Base-by-base conservation (phyloP, 2,329 filamentous ascomycete species). In the Aspergillus ustus region DNA sequence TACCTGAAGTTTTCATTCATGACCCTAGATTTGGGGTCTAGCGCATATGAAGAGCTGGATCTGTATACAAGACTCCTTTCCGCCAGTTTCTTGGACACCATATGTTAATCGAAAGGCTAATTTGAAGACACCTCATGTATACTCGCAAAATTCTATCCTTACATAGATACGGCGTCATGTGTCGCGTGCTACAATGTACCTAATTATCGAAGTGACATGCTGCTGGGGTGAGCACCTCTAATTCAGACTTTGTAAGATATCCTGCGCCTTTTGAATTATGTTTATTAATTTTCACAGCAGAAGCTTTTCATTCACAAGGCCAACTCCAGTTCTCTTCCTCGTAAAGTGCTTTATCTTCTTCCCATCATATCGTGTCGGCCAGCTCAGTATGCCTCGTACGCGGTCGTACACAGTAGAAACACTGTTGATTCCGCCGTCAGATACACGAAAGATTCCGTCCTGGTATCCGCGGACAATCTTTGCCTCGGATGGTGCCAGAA, bases 321-420 rank as follows among this genome's bases (percentile, higher is more conserved):
- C 87, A 15, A 89, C 83, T 0, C 82, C 87, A 20, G 84, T 84
- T 4, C 87, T 85, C 85, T 65, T 81, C 75, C 37, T 80, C 71
- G 72, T 84, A 83, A 29, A 79, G 62, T 34, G 69, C 72, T 57
- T 67, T 70, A 63, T 81, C 82, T 66, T 81, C 77, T 17, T 76
- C 73, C 81, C 87, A 71, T 86, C 83, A 69, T 87, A 88, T 15
- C 74, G 74, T 40, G 75, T 73, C 0, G 86, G 85, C 87, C 87
- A 90, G 2, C 80, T 81, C 19, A 77, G 79, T 3, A 84, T 87
- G 0, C 83, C 84, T n/a, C 86, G 72, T 19, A 85, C 72, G 2
- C 67, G 68, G 71, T 87, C 85, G 70, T 85, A 87, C 3, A 87
- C 74, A 43, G 78, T 83, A 0, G 81, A 82, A 15, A 80, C 78